Base-by-base conservation (phyloP, 257 asterid genomes). In the Nemophila menziesii region DNA sequence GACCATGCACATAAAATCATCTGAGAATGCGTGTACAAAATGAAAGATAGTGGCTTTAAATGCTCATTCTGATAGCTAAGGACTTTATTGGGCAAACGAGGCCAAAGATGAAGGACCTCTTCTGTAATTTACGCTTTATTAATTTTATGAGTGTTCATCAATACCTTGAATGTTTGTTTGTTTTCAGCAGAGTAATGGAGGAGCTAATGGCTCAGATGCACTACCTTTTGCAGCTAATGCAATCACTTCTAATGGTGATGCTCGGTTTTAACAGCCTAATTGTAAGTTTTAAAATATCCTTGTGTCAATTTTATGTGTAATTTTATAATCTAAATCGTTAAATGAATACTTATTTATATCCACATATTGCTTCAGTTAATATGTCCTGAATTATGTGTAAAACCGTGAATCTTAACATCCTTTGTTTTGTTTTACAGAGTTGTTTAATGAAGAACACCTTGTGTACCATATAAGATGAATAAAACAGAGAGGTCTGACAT, bases 171-270 rank as follows among this genome's bases (percentile, higher is more conserved):
- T 51, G 10, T 29, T 41, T 4, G 23, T 53, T 34, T 22, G 44
- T 60, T 42, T 21, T 15, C 10, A 17, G 65, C 47, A 86, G 96
- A 64, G 63, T 45, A 62, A 70, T 10, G 75, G 86, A 42, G 84
- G 72, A 56, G 58, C 62, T 34, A 72, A 63, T 22, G 72, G 62
- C 27, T 57, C 77, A 12, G 74, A 61, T 12, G 62, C 56, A 18
- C 52, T 58, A 29, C 52, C 58, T 20, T 57, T 79, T 36, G 61
- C 79, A 46, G 61, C 68, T 29, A 74, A 64, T 36, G 52, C 33
- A 44, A 44, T 76, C 27, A 63, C 60, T 26, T 58, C 78, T 57
- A 65, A 61, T 11, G 73, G 77, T 27, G 66, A 4, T 4, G 33
- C 33, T 24, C 33, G 33, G 33, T 63, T 29, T 33, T 23, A 53